Conservation (phyloP, 768 basidiomycete species). For the Paxillus rubicundulus region DNA sequence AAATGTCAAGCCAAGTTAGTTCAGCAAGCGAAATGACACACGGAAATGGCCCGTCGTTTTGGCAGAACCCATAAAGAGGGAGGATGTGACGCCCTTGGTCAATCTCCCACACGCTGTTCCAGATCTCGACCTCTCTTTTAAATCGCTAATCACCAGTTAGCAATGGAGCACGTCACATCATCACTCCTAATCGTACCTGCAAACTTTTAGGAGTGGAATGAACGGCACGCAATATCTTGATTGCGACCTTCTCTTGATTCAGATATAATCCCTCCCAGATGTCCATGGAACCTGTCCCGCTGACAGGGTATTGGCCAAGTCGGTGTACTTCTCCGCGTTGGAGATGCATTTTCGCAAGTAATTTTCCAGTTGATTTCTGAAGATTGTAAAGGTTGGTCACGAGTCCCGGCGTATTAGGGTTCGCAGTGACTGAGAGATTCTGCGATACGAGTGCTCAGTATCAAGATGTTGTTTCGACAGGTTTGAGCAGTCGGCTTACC, state of each 20-base stretch:
- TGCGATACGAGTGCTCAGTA: constrained; percentile 16
- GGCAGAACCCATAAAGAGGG: constrained; percentile 57
- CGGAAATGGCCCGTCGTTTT: constrained; percentile 57
- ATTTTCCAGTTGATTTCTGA: constrained; percentile 43
- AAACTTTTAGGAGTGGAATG: constrained; percentile 45
- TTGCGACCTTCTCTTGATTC: constrained; percentile 51
- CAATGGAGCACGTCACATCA: neutral
- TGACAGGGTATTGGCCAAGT: constrained; percentile 47
- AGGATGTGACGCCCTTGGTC: constrained; percentile 52
- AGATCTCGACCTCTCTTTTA: constrained; percentile 51
- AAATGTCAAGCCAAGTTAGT: constrained; percentile 1
- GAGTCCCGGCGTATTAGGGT: constrained; percentile 39
- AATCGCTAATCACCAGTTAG: constrained; percentile 40
- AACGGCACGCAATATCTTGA: constrained; percentile 55
- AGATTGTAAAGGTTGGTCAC: constrained; percentile 49
- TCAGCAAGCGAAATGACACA: constrained; percentile 22
- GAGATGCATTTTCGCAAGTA: constrained; percentile 51
- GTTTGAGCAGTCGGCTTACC: constrained; percentile 24
- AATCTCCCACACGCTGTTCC: constrained; percentile 50
- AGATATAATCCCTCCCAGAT: constrained; percentile 57
- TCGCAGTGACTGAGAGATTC: constrained; percentile 20
- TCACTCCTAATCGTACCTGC: constrained; percentile 32
- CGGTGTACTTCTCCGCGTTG: constrained; percentile 51
- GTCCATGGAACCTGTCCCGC: constrained; percentile 52
- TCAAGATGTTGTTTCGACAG: neutral